Evolutionary conservation across 2,329 filamentous ascomycete species (phyloP).

Genomic region (Colletotrichum chrysophilum): DNA sequence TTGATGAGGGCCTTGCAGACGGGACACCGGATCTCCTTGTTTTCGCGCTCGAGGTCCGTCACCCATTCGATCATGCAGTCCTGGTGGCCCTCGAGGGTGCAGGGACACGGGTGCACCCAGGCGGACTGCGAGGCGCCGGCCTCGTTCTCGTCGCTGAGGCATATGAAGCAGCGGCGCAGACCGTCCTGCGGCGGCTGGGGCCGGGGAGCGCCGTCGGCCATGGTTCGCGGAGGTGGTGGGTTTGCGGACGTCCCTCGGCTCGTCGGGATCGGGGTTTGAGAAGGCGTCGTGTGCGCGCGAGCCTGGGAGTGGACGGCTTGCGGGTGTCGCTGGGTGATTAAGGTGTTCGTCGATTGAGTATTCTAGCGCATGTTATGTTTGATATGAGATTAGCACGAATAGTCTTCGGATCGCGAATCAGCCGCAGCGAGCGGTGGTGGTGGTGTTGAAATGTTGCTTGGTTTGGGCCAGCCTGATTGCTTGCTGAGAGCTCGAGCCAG

Average conservation of each 20-base stretch:
- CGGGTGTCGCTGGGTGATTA: background rate
- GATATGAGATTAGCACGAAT: background rate
- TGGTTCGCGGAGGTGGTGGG: background rate
- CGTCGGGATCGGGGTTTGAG: background rate
- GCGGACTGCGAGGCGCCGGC: constrained; percentile 46
- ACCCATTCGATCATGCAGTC: constrained; percentile 91
- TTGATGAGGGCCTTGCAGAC: constrained; percentile 86
- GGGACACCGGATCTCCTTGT: constrained; percentile 78
- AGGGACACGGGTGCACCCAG: constrained; percentile 91
- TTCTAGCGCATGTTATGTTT: background rate
- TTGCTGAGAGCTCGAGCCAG: background rate
- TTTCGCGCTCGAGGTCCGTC: constrained; percentile 77
- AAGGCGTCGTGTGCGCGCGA: background rate
- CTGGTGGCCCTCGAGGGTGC: constrained; percentile 90
- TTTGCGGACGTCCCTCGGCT: background rate
- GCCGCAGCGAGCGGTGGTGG: background rate
- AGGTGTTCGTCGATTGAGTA: background rate
- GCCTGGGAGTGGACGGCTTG: background rate
- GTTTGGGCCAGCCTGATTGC: background rate
- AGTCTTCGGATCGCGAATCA: background rate
- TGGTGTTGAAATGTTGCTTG: background rate
- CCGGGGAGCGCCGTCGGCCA: background rate
- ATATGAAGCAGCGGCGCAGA: constrained; percentile 64
- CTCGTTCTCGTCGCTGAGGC: constrained; percentile 61
- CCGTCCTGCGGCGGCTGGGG: background rate